Conservation (phyloP, 2,329 filamentous ascomycete species). For the Beauveria scarabaeidicola region DNA sequence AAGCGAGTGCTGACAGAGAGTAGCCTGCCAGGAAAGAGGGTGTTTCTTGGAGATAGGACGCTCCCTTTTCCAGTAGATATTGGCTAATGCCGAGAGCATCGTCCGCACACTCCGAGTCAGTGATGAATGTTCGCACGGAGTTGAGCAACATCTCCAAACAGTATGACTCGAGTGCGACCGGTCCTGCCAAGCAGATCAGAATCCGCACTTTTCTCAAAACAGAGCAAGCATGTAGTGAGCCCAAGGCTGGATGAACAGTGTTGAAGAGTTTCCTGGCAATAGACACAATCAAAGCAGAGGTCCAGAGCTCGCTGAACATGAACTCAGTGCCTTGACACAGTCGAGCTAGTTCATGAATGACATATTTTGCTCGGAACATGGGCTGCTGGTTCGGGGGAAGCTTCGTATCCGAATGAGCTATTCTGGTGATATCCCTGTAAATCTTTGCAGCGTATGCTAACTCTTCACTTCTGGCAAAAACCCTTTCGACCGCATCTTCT, state of each 20-base stretch:
- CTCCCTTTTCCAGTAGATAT: slow-evolving; percentile 68
- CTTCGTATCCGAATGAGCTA: slow-evolving; percentile 54
- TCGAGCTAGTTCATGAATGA: slow-evolving; percentile 66
- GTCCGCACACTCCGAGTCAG: slow-evolving; percentile 79
- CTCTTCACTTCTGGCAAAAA: slow-evolving; percentile 49
- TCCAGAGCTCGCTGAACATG: slow-evolving; percentile 62
- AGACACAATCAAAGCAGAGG: slow-evolving; percentile 62
- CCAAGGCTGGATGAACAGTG: slow-evolving; percentile 72
- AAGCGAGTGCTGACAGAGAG: slow-evolving; percentile 68
- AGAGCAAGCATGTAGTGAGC: slow-evolving; percentile 77
- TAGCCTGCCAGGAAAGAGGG: slow-evolving; percentile 77
- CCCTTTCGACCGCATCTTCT: slow-evolving; percentile 63
- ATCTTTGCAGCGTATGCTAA: slow-evolving; percentile 54
- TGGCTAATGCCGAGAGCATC: slow-evolving; percentile 81
- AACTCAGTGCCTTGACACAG: slow-evolving; percentile 66
- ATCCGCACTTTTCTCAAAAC: slow-evolving; percentile 80
- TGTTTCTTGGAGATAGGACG: slow-evolving; percentile 51
- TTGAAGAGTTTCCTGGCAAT: slow-evolving; percentile 72
- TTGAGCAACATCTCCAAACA: slow-evolving; percentile 85
- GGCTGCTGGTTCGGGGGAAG: slow-evolving; percentile 80
- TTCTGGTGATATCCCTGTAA: slow-evolving; percentile 60
- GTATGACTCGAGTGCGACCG: slow-evolving; percentile 66
- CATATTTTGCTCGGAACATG: slow-evolving; percentile 68
- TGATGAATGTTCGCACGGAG: slow-evolving; percentile 67
- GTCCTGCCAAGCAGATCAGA: slow-evolving; percentile 68